Base-by-base conservation (phyloP, 2,329 filamentous ascomycete genomes). In the Ceratocystis destructans region DNA sequence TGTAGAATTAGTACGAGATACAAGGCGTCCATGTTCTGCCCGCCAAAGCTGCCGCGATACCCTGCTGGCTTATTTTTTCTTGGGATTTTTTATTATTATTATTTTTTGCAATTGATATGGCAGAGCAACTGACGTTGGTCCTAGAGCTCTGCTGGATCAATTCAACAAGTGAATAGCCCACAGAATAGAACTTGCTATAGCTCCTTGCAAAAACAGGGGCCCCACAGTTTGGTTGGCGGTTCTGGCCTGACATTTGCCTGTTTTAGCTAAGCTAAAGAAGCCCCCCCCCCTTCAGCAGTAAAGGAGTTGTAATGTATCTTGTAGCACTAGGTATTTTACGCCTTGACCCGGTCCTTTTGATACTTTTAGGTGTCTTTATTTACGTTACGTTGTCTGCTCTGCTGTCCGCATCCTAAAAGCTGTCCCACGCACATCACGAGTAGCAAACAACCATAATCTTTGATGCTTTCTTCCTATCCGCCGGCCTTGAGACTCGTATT, bases 191-290 rank as follows among this genome's bases (percentile, higher is more conserved):
- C 31, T 57, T 57, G 53, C 53, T 57, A 33, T 57, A 57, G 53
- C 28, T 57, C 53, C 28, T 57, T 33, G 53, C 53, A 31, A 15
- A 5, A 15, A 57, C 8, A 25, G 10, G 15, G 12, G 25, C 53
- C 44, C 61, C 41, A 63, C 48, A 63, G 61, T 63, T 63, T n/a
- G 28, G 61, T 63, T 63, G 61, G 25, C 22, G 2, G 22, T 41
- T 33, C 15, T 63, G 28, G 45, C 45, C 45, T 31, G 17, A 44
- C 22, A 17, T 48, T 48, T 20, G 61, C 25, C 45, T 63, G 25
- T 63, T 63, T 63, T 33, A 63, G 41, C 44, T n/a, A 46, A 63
- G 61, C 61, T 63, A n/a, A n/a, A 62, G 3, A 33, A 7, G 5
- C 37, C 37, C 33, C 37, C 22, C 22, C 10, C 37, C 33, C 37